Base-by-base conservation (phyloP, 805 yeast genomes). In the Saccharomycodes ludwigii region DNA sequence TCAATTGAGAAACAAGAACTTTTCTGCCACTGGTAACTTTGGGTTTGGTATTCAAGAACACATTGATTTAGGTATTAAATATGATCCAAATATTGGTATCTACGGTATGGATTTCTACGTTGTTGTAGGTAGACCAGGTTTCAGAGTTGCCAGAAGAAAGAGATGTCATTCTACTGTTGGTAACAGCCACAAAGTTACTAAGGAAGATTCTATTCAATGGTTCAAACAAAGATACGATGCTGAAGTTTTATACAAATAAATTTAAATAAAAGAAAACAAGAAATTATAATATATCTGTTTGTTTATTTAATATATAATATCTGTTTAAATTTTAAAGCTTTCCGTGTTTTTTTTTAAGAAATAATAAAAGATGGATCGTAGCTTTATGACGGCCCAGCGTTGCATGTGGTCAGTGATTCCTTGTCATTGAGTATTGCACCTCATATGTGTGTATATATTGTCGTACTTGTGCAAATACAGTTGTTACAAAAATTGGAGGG, bases 61-160 rank as follows among this genome's bases (percentile, higher is more conserved):
- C 78, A 91, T 91, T 59, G 98, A 91, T 69, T 79, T 91, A 67
- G 98, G 98, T 76, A 91, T 91, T 80, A 91, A 91, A 76, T 91
- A 91, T 74, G 98, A 91, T 70, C 98, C 98, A 69, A 76, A 82
- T 62, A 91, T 91, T 61, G 97, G 97, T 67, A 91, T 91, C 66
- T 91, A 88, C 91, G 98, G 98, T 79, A 91, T 81, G 93, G 98
- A 91, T 72, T 91, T 91, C 84, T 91, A 86, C 86, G 85, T 91
- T 63, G 95, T 88, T 62, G 72, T 91, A 73, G 96, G 95, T 67
- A 88, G 98, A 74, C 91, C 95, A 63, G 98, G 98, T 73, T 79
- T 76, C 75, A 83, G 98, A 74, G 82, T 91, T 56, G 76, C 97
- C 60, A 88, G 97, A 77, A 81, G 91, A 80, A 91, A 91, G 94